Evolutionary conservation across 139 green algal species (phyloP).

Genomic region (Tetradesmus obliquus): DNA sequence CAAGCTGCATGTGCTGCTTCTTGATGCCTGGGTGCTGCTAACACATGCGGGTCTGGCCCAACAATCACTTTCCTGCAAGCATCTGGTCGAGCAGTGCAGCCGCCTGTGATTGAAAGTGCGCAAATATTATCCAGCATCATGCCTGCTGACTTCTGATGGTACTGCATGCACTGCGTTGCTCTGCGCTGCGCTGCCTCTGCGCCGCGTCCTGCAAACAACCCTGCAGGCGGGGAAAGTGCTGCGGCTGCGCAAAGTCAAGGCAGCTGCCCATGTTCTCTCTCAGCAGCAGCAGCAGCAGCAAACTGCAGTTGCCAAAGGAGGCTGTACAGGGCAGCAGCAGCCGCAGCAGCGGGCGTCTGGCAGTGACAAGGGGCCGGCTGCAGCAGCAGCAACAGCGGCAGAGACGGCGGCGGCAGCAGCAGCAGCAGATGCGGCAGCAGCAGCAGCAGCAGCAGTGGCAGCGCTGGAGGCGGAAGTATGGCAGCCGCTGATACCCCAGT

Average conservation of each 20-base stretch:
- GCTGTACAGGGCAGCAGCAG: background rate
- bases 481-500: slow-evolving; percentile 11
- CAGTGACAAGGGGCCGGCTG: background rate
- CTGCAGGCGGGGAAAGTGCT: slow-evolving; percentile 45
- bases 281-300: background rate
- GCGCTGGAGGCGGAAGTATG: slow-evolving; percentile 46
- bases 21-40: no score
- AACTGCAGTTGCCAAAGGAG: background rate
- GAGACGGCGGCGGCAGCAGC: background rate
- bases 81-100: background rate
- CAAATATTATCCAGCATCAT: background rate
- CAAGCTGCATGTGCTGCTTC: background rate
- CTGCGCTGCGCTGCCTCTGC: background rate
- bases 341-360: slow-evolving; percentile 20
- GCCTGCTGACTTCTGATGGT: background rate
- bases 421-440: background rate
- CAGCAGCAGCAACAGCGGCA: background rate
- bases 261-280: background rate
- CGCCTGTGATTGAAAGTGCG: background rate
- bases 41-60: no score
- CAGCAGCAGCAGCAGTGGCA: background rate
- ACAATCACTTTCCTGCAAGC: background rate
- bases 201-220: background rate
- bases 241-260: slow-evolving; percentile 41
- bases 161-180: background rate